Conservation (phyloP, 495 filamentous ascomycete species). For the Pyronema omphalodes region DNA sequence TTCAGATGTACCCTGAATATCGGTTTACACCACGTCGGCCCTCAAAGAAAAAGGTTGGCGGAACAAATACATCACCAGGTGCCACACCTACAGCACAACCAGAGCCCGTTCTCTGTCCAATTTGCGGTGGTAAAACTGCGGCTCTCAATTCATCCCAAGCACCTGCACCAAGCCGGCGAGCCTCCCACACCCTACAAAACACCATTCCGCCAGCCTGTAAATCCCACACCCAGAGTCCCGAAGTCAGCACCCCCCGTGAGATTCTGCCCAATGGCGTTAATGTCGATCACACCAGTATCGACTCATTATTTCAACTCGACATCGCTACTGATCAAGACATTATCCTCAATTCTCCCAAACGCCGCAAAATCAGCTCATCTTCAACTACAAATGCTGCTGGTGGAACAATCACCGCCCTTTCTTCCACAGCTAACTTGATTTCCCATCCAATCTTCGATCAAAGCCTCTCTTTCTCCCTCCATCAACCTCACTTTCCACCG, state of each 20-base stretch:
- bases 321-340: slow-evolving; percentile 14
- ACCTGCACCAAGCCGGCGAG: slow-evolving; percentile 11
- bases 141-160: slow-evolving; percentile 19
- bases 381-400: neutral
- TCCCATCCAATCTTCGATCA: slow-evolving; percentile 16
- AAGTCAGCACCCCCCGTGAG: slow-evolving; percentile 7
- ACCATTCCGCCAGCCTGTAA: neutral
- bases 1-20: slow-evolving; percentile 80
- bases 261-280: slow-evolving; percentile 1
- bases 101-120: slow-evolving; percentile 21
- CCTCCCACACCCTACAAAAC: neutral
- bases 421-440: slow-evolving; percentile 12
- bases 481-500: slow-evolving; percentile 5
- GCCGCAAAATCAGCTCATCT: slow-evolving; percentile 11
- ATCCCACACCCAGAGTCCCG: slow-evolving; percentile 2
- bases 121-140: slow-evolving; percentile 20
- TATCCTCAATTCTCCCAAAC: slow-evolving; percentile 9
- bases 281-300: slow-evolving; percentile 16
- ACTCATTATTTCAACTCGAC: slow-evolving; percentile 22
- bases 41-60: slow-evolving; percentile 30
- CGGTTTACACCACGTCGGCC: slow-evolving; percentile 78
- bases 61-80: slow-evolving; percentile 8
- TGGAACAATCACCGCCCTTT: neutral
- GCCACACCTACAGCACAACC: slow-evolving; percentile 12
- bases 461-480: slow-evolving; percentile 1